Percentiles rank a stretch among this genome's conserved stretches.
phyloP scores from a whole-genome alignment of 148 eudicot genomes.

The Silene uniflora region DNA sequence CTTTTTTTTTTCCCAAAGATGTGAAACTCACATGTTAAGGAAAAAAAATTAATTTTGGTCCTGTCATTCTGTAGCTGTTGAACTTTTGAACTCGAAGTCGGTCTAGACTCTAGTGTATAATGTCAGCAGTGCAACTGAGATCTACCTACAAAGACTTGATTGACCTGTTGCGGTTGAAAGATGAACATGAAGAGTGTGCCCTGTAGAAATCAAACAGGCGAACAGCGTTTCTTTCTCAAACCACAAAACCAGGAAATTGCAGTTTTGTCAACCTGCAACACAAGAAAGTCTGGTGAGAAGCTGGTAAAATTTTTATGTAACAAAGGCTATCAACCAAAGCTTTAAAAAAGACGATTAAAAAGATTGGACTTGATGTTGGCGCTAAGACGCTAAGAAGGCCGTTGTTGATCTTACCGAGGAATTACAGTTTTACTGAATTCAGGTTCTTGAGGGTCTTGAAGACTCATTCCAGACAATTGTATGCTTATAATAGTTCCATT shows the following conservation, averaged over 20 bases:
- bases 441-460: no score
- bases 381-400: conserved; percentile 91
- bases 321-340: conserved; percentile 42
- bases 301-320: conserved; percentile 68
- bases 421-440: conserved; percentile 4
- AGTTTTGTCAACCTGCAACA: conserved; percentile 78
- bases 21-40: background rate
- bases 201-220: conserved; percentile 10
- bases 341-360: conserved; percentile 65
- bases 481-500: no score
- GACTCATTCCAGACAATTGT: no score
- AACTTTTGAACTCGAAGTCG: background rate
- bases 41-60: background rate
- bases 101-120: background rate
- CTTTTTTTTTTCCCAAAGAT: background rate
- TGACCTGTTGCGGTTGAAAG: no score
- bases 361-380: conserved; percentile 77
- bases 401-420: conserved; percentile 77
- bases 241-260: conserved; percentile 72
- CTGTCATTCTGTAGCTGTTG: background rate
- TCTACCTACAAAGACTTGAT: background rate
- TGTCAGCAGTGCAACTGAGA: background rate
- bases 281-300: conserved; percentile 93
- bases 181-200: no score
- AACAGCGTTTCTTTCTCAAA: conserved; percentile 77